These are phyloP conservation scores for Pseudogymnoascus sp. DNA, from an alignment of 2,329 filamentous ascomycete species.

Conservation along the genomic window DNA sequence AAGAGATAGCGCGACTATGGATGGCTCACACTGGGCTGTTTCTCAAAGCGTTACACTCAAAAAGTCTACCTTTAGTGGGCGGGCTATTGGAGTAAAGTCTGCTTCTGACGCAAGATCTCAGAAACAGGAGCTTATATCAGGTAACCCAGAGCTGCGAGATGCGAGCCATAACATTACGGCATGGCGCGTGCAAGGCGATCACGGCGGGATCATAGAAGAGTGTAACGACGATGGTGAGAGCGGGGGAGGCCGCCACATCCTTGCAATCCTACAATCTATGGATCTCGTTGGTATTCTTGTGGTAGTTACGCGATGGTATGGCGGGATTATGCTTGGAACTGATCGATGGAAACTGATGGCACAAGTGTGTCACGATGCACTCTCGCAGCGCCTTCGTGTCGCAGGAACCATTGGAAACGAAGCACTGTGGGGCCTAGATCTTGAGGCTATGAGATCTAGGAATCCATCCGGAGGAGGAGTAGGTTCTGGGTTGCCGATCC, in stretches of 20 bases:
- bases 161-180: conserved; percentile 47
- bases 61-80: conserved; percentile 51
- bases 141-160: conserved; percentile 43
- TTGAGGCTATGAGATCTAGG: conserved; percentile 38
- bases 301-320: conserved; percentile 56
- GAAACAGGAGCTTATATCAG: conserved; percentile 41
- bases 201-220: conserved; percentile 23
- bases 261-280: conserved; percentile 46
- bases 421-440: conserved; percentile 54
- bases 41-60: conserved; percentile 46
- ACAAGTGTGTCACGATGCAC: conserved; percentile 46
- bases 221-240: conserved; percentile 51
- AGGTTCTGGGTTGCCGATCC: conserved; percentile 58
- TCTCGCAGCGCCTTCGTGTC: conserved; percentile 43
- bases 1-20: not conserved
- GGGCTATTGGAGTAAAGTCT: conserved; percentile 38
- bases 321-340: conserved; percentile 53
- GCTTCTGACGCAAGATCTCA: conserved; percentile 36
- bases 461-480: conserved; percentile 28
- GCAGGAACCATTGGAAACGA: conserved; percentile 41
- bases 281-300: conserved; percentile 46
- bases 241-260: conserved; percentile 50
- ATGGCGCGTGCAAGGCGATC: conserved; percentile 22
- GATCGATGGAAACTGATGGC: conserved; percentile 58
- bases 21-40: conserved; percentile 37